phyloP scores from a whole-genome alignment of 2,329 filamentous ascomycete genomes.

The Alternaria brassicae region DNA sequence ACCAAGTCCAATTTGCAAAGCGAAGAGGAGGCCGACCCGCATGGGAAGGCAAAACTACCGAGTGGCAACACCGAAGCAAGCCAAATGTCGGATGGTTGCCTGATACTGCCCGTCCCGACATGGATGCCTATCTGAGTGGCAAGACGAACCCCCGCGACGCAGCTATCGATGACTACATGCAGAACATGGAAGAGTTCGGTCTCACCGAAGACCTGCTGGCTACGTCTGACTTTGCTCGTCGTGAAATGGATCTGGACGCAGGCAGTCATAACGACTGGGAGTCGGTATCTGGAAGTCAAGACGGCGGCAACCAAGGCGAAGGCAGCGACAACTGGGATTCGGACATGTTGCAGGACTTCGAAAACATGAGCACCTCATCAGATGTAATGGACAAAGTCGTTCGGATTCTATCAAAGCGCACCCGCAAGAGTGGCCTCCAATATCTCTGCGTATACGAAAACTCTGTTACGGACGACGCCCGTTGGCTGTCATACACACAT shows the following conservation, averaged over 20 bases:
- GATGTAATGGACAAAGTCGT: constrained; percentile 53
- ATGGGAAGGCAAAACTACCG: constrained; percentile 41
- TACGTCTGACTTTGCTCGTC: constrained; percentile 38
- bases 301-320: constrained; percentile 17
- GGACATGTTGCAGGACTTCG: constrained; percentile 56
- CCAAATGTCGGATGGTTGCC: constrained; percentile 48
- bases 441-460: constrained; percentile 61
- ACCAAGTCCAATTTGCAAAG: constrained; percentile 32
- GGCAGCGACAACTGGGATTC: constrained; percentile 52
- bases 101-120: constrained; percentile 25
- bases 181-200: constrained; percentile 65
- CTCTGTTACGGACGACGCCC: constrained; percentile 55
- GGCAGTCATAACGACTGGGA: constrained; percentile 46
- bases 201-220: constrained; percentile 37
- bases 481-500: constrained; percentile 54
- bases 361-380: constrained; percentile 60
- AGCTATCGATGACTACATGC: constrained; percentile 73
- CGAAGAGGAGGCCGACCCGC: constrained; percentile 36
- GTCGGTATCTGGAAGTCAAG: constrained; percentile 23
- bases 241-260: constrained; percentile 43
- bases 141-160: constrained; percentile 32
- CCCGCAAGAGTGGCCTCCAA: constrained; percentile 55
- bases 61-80: constrained; percentile 47
- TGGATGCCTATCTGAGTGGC: constrained; percentile 30
- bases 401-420: constrained; percentile 56